These are phyloP conservation scores for Cyberlindnera euphorbiiphila DNA, from an alignment of 805 yeast genomes.

Conservation along the genomic window DNA sequence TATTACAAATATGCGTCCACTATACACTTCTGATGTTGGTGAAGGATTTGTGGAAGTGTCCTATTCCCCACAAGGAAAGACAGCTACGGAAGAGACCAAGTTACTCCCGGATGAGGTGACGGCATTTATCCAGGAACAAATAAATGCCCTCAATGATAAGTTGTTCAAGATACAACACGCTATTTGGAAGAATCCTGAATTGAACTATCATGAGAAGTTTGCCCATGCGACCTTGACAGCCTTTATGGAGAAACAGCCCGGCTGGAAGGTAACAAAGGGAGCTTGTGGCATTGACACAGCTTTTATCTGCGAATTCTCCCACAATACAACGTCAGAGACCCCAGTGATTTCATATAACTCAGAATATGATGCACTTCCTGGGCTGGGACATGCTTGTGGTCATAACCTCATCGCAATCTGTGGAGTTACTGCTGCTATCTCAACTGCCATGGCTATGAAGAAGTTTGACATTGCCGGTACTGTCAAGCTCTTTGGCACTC, in stretches of 20 bases:
- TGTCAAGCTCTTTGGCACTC: constrained; percentile 12
- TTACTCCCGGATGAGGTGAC: constrained; percentile 1
- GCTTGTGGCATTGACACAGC: constrained; percentile 14
- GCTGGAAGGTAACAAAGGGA: constrained; percentile 10
- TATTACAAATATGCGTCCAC: too few relatives aligned
- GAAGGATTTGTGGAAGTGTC: constrained; percentile 5
- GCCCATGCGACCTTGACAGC: constrained; percentile 8
- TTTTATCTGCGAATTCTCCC: constrained; percentile 3
- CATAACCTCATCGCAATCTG: constrained; percentile 11
- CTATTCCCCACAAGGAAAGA: neutral
- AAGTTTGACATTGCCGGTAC: constrained; percentile 13
- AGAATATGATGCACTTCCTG: constrained; percentile 14
- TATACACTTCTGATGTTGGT: constrained; percentile 1
- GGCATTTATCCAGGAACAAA: constrained; percentile 2
- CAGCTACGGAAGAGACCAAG: neutral
- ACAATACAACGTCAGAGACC: constrained; percentile 2
- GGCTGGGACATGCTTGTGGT: constrained; percentile 14
- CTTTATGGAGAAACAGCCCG: constrained; percentile 12
- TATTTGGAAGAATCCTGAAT: constrained; percentile 13
- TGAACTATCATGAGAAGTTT: constrained; percentile 7
- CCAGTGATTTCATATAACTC: constrained; percentile 11
- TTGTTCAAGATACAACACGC: constrained; percentile 9
- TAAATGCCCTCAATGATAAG: constrained; percentile 4
- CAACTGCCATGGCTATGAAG: constrained; percentile 8
- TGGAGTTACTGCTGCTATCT: constrained; percentile 9